Evolutionary conservation across 192 early-diverging fungal species (phyloP), one percentile per base, ranked within the genome.

Genomic region (Dimargaris cristalligena): DNA sequence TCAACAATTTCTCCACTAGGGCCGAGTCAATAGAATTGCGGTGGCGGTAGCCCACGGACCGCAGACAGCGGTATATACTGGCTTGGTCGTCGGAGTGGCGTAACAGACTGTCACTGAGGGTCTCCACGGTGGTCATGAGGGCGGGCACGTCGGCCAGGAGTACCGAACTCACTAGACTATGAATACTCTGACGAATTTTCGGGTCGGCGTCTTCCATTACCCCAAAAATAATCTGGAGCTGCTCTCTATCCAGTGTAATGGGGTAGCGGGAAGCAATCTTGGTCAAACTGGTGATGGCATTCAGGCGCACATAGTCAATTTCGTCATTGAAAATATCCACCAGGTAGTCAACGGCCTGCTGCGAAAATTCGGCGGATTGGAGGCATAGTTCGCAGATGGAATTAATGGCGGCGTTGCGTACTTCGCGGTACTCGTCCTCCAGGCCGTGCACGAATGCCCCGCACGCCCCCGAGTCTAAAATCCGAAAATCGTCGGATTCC

Each of bases 301-400:
- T 84, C 6, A 91, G 62, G 0, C 94, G 83, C 3, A 98, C 86
- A 41, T 73, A 73, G 61, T 87, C 80, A 63, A 88, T 87, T 65
- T 94, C 91, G 70, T 98, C 94, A 70, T 95, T 94, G 62, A 98
- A 91, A 89, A 98, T 98, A 58, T 95, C 94, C 59, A 94, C 84
- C 32, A 96, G 74, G 55, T 81, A 89, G 50, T 88, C 86, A 0
- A 90, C 68, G 0, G 90, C 83, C n/a, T 78, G 74, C 18, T 72
- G 63, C 0, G 87, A 77, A 68, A 96, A 89, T 59, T 76, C 72
- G 2, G 68, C 67, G 52, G 80, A 84, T n/a, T 75, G 74, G 44
- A 86, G 64, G 60, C 82, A 82, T 10, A 91, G 73, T 69, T 86
- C 83, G 34, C 83, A 72, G 28, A 94, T 85, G 3, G 91, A 87